Conservation (phyloP, 495 filamentous ascomycete species). For the Pyrenula aspistea region DNA sequence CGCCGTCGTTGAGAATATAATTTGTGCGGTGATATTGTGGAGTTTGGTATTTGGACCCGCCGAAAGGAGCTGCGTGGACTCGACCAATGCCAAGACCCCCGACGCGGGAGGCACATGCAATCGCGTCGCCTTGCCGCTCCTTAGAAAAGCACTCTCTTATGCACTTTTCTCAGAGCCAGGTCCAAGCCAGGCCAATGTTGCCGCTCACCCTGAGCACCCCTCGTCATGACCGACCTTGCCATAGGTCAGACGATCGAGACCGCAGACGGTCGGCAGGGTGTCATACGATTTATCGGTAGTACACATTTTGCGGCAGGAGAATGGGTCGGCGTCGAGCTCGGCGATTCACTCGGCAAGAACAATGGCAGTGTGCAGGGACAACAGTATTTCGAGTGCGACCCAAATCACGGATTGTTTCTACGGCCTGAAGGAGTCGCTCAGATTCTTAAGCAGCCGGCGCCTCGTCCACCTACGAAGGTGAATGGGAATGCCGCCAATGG, state of each 20-base stretch:
- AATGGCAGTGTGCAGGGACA: constrained; percentile 84
- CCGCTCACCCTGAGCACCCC: not conserved
- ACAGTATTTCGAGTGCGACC: constrained; percentile 78
- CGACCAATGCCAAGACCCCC: not conserved
- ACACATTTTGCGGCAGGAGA: constrained; percentile 70
- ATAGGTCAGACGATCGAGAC: constrained; percentile 54
- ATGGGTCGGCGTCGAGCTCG: constrained; percentile 86
- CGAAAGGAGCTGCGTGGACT: too few species aligned
- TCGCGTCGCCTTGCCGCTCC: not conserved
- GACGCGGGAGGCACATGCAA: not conserved
- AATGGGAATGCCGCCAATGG: constrained; percentile 11
- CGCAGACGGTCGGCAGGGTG: constrained; percentile 62
- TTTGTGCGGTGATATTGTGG: too few species aligned
- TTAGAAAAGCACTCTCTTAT: not conserved
- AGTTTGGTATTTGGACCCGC: too few species aligned
- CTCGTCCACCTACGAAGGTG: constrained; percentile 18
- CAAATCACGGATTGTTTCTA: constrained; percentile 80
- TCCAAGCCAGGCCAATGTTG: not conserved
- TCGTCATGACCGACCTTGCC: constrained; percentile 24
- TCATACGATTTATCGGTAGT: constrained; percentile 67
- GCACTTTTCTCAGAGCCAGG: too few species aligned
- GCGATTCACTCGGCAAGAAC: constrained; percentile 79
- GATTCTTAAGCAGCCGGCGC: constrained; percentile 45
- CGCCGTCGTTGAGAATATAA: too few species aligned
- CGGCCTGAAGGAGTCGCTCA: constrained; percentile 46